Evolutionary conservation across 2,329 filamentous ascomycete species (phyloP), one percentile per base, ranked within the genome.

Genomic region (Xylariaceae sp.): DNA sequence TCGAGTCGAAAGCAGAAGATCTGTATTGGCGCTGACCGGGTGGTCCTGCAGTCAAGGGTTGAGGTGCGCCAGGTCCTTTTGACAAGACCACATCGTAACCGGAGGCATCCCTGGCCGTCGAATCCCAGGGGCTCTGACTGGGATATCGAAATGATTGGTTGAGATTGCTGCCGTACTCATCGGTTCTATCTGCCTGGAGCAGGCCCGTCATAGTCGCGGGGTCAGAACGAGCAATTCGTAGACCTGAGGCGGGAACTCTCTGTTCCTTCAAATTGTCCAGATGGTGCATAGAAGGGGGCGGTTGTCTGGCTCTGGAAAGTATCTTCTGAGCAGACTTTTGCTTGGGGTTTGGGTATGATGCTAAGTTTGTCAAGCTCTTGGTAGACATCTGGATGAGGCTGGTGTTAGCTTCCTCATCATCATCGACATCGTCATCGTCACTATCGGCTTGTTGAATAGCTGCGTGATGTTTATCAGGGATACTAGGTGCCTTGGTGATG

Each of bases 331-430:
- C 82, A 42, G 70, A 72, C 67, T 79, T 78, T 67, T 83, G 82
- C 66, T 74, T 78, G 7, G 81, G 81, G 60, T 85, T 85, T 3
- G 77, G 74, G 61, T 83, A 84, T 1, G 81, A 84, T 16, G 81
- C 81, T 61, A 84, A 66, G 61, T 79, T 84, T 40, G 78, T 77
- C 20, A 84, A 73, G 26, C 75, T 78, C 63, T 82, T 81, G 64
- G 79, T 74, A 12, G 74, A 56, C 59, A 69, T 71, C 59, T 76
- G 72, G 44, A 70, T 76, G 55, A 73, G 69, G 48, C 64, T 59
- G 19, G 72, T 68, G 50, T 67, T 67, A 6, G 56, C 57, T 26
- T 62, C 56, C 9, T 72, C 69, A 46, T 64, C 67, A 6, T 70
- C 70, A 40, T 64, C 60, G 37, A 70, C 64, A 37, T 63, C 66